A percentile compares a stretch with the other conserved stretches of the same genome.
These are phyloP conservation scores for Lablab purpureus DNA, from an alignment of 306 rosid genomes.

Conservation along the genomic window DNA sequence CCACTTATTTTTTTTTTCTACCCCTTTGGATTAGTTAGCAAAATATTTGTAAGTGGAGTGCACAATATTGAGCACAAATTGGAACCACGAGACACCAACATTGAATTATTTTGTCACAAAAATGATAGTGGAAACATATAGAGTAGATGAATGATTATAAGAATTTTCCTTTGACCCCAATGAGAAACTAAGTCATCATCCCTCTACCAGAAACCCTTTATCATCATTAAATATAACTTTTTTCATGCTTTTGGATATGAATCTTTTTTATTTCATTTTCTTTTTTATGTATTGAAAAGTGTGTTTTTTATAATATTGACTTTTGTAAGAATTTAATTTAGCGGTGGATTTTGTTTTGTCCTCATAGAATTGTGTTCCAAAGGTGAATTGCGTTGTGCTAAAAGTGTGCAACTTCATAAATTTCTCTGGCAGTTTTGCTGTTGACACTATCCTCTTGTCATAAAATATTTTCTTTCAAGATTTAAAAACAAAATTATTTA, in stretches of 20 bases:
- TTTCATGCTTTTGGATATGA: neutral
- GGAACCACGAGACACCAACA: neutral
- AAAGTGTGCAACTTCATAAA: neutral
- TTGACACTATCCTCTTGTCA: neutral
- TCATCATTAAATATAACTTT: neutral
- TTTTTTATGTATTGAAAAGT: neutral
- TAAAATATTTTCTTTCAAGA: no score
- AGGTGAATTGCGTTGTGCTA: neutral
- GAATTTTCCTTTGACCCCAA: neutral
- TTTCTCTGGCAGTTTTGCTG: neutral
- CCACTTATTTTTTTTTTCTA: neutral
- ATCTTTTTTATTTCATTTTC: neutral
- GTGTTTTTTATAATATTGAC: neutral
- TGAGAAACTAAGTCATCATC: neutral
- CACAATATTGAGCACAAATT: neutral
- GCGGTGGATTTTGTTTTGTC: neutral
- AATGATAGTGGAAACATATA: neutral
- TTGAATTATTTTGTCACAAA: slow-evolving; percentile 35
- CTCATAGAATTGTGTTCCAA: neutral
- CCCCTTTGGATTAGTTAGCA: slow-evolving; percentile 1
- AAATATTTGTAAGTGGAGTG: slow-evolving; percentile 14
- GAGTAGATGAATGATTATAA: neutral
- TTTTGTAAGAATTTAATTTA: neutral
- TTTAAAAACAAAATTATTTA: no score
- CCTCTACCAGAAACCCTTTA: neutral